These are phyloP conservation scores for Scutellospora calospora DNA, from an alignment of 371 early-diverging fungal species.

Conservation along the genomic window DNA sequence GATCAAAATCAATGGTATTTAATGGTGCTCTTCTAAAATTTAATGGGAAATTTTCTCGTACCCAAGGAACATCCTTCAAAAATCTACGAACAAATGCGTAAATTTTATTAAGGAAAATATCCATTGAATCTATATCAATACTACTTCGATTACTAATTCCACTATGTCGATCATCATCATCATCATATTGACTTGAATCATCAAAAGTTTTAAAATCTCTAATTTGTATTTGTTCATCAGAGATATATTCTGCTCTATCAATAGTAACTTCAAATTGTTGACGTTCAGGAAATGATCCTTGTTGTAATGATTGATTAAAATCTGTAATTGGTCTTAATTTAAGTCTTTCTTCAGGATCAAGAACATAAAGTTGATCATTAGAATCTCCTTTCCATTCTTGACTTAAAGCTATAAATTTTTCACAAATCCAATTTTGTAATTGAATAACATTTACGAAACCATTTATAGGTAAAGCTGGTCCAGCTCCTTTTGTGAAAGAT, in stretches of 20 bases:
- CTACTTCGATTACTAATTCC: constrained; percentile 4
- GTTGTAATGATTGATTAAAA: neutral
- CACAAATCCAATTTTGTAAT: constrained; percentile 30
- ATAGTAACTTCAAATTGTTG: neutral
- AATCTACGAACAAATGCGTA: constrained; percentile 27
- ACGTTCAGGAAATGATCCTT: neutral
- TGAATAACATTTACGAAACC: constrained; percentile 12
- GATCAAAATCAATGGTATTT: neutral
- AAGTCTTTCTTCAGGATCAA: constrained; percentile 22
- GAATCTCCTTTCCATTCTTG: constrained; percentile 4
- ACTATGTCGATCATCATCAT: too few species aligned
- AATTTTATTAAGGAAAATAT: constrained; percentile 17
- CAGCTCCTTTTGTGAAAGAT: neutral
- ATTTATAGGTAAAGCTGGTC: neutral
- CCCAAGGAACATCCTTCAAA: constrained; percentile 14
- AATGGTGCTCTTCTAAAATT: neutral
- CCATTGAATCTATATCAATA: neutral
- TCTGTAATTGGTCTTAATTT: neutral
- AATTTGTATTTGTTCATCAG: neutral
- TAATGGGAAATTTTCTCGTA: constrained; percentile 17
- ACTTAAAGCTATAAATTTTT: neutral
- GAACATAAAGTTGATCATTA: neutral
- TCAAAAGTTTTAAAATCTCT: neutral
- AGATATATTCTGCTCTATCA: neutral
- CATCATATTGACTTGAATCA: too few species aligned